Evolutionary conservation across 371 early-diverging fungal species (phyloP), one percentile per base, ranked within the genome.

Genomic region (Polyrhizophydium stewartii): DNA sequence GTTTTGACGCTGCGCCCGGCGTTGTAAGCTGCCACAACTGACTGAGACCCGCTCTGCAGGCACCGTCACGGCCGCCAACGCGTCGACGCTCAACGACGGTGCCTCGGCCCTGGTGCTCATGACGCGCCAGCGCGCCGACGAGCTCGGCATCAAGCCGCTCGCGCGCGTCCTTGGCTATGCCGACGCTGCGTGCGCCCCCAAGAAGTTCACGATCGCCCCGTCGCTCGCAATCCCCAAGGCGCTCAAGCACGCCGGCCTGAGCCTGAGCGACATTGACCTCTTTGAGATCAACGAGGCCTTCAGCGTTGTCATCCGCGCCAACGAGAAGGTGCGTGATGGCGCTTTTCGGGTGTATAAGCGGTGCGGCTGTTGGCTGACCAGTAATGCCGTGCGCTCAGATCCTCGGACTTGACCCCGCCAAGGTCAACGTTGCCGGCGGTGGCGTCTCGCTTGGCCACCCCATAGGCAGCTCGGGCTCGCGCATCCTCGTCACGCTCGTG

Each of bases 261-360:
- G 35, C 37, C n/a, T 40, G 1, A 62, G 84, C 37, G 76, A 84
- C 55, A 74, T 87, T 32, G 87, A 87, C 59, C 74, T 88, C 57
- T 87, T 95, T 38, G 90, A 99, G 79, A 89, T 99, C 78, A 99
- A 99, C 76, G 99, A 99, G 82, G 99, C 99, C 9, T 99, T 98
- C 79, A 86, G 92, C 5, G 94, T 92, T 1, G 98, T 97, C 33
- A 92, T 90, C 1, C 83, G 90, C 49, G 96, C 92, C 60, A 97
- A 97, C 79, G 81, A 86, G 65, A 87, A 91, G 76, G 69, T 70
- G 49, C 33, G 37, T 37, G 12, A 10, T 3, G 22, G 22, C 24
- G 9, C 40, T 37, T 17, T 31, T 17, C 12, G 21, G 12, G 0
- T 40, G 60, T 32, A 40, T 63, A 12, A 21, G n/a, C 21, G 22